A percentile compares a stretch with the other conserved stretches of the same genome.
These are phyloP conservation scores for Phlebiopsis flavidoalba DNA, from an alignment of 768 basidiomycete genomes.

Conservation along the genomic window DNA sequence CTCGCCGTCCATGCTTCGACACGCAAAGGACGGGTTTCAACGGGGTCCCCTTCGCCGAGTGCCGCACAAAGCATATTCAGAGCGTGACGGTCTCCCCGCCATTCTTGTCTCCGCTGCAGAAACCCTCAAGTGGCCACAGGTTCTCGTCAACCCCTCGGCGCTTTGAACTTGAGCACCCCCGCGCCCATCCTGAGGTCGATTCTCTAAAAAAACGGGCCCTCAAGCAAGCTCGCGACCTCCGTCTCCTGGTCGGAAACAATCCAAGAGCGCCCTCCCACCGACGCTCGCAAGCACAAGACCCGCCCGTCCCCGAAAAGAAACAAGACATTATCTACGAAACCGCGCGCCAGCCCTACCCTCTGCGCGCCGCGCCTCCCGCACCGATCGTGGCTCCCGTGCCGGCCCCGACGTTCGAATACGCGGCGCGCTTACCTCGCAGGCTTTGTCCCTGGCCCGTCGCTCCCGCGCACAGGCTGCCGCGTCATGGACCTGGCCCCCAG, in stretches of 20 bases:
- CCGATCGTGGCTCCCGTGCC: neutral
- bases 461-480: neutral
- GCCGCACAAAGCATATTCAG: neutral
- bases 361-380: neutral
- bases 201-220: neutral
- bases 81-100: neutral
- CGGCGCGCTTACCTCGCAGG: constrained; percentile 3
- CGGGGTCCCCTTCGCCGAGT: neutral
- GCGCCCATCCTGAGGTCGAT: neutral
- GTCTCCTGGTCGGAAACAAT: neutral
- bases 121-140: neutral
- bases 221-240: neutral
- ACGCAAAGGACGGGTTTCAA: neutral
- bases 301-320: neutral
- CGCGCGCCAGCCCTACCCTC: neutral
- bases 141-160: neutral
- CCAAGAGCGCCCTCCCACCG: neutral
- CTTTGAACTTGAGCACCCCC: neutral
- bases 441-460: neutral
- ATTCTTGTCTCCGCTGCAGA: neutral
- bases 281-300: neutral
- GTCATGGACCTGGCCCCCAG: neutral
- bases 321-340: neutral
- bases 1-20: no score
- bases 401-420: neutral